Evolutionary conservation across 169 alveolate genomes (phyloP).

Genomic region (Eimeria falciformis): DNA sequence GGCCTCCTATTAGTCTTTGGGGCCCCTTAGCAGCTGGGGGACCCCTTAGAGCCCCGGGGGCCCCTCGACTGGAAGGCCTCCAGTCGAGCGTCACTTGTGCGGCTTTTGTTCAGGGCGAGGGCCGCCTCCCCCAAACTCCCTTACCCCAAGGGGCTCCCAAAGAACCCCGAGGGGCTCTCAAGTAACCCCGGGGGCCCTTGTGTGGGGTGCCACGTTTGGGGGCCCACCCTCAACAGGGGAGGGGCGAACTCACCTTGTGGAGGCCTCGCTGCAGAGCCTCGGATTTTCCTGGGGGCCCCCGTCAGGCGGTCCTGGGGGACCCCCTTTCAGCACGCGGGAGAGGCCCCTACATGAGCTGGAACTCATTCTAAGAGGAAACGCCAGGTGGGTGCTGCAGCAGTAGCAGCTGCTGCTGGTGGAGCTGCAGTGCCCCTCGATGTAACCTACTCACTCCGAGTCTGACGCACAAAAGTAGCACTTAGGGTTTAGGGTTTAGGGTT

Average conservation of each 20-base stretch:
- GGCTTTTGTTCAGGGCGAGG: no score
- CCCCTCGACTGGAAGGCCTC: no score
- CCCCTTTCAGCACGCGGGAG: neutral
- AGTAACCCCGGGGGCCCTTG: neutral
- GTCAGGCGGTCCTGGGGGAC: neutral
- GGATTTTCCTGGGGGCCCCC: slow-evolving; percentile 40
- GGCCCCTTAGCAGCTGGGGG: no score
- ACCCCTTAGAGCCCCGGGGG: no score
- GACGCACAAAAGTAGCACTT: neutral
- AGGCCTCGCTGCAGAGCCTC: slow-evolving; percentile 32
- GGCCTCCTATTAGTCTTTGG: no score
- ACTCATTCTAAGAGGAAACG: slow-evolving; percentile 19
- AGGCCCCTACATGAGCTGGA: neutral
- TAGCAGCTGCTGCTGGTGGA: neutral
- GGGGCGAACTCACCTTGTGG: neutral
- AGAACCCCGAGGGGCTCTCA: neutral
- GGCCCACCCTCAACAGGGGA: neutral
- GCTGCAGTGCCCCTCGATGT: slow-evolving; percentile 48
- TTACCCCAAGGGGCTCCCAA: neutral
- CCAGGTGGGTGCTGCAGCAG: slow-evolving; percentile 15
- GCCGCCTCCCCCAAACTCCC: no score
- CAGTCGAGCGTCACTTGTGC: no score
- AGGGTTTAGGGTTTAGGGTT: slow-evolving; percentile 50
- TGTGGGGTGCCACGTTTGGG: neutral
- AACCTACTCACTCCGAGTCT: neutral